Percentiles rank a stretch among this genome's conserved stretches.
Evolutionary conservation across 2,329 filamentous ascomycete species (phyloP).

Genomic region (Anisogramma anomala): DNA sequence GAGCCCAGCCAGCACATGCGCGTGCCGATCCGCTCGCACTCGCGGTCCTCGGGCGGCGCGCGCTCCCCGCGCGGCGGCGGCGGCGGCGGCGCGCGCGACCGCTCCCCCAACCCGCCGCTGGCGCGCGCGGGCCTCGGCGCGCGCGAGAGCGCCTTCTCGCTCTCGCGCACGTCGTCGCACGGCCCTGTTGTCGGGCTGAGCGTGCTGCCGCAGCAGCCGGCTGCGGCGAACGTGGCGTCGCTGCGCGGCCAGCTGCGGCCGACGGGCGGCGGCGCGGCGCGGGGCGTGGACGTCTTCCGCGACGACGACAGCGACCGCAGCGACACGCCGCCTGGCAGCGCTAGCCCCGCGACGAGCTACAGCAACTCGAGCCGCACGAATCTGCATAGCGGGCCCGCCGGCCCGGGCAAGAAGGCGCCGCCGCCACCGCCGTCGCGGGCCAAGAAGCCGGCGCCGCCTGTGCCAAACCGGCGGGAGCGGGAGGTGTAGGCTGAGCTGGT

Average conservation of each 20-base stretch:
- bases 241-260: constrained; percentile 35
- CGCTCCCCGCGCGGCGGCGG: too few relatives aligned
- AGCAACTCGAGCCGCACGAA: constrained; percentile 40
- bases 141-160: constrained; percentile 27
- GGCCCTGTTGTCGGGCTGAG: constrained; percentile 5
- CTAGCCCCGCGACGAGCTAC: constrained; percentile 46
- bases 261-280: constrained; percentile 32
- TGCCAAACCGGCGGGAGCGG: constrained; percentile 27
- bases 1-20: constrained; percentile 28
- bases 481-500: not conserved
- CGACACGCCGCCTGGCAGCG: constrained; percentile 40
- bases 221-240: constrained; percentile 22
- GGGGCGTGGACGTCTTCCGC: constrained; percentile 34
- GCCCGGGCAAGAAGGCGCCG: constrained; percentile 26
- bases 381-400: constrained; percentile 20
- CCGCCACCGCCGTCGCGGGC: constrained; percentile 35
- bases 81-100: constrained; percentile 14
- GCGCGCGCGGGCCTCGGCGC: constrained; percentile 27
- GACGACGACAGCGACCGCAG: constrained; percentile 38
- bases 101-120: constrained; percentile 18
- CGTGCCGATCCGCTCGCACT: constrained; percentile 32
- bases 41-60: constrained; percentile 18
- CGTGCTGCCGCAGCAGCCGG: constrained; percentile 9
- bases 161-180: constrained; percentile 11
- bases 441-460: constrained; percentile 45